These are phyloP conservation scores for Przewalskia tangutica DNA, from an alignment of 257 asterid species.

Conservation along the genomic window DNA sequence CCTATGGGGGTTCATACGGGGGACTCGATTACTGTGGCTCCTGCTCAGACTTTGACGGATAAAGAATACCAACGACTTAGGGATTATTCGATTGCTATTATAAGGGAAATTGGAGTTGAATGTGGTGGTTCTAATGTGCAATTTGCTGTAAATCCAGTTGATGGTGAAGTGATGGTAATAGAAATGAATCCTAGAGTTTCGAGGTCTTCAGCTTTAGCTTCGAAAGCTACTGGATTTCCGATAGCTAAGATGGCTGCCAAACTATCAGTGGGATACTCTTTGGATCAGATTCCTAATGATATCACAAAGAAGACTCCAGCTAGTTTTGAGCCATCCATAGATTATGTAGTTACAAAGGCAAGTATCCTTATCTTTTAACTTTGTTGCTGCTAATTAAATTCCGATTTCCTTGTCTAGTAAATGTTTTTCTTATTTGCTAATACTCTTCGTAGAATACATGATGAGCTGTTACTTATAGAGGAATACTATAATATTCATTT, in stretches of 20 bases:
- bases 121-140: constrained; percentile 98
- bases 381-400: background rate
- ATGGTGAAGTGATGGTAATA: constrained; percentile 96
- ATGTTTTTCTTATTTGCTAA: background rate
- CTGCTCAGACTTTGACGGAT: constrained; percentile 95
- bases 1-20: constrained; percentile 99
- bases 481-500: background rate
- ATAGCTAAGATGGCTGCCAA: constrained; percentile 99
- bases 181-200: constrained; percentile 99
- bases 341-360: constrained; percentile 96
- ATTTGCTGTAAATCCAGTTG: constrained; percentile 86
- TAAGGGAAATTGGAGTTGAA: constrained; percentile 97
- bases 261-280: constrained; percentile 81
- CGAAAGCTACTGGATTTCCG: constrained; percentile 98
- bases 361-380: background rate
- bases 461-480: background rate
- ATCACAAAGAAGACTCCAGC: constrained; percentile 98
- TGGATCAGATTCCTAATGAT: constrained; percentile 98
- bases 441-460: background rate
- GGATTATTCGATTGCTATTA: constrained; percentile 93
- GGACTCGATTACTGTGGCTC: constrained; percentile 97
- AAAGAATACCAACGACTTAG: constrained; percentile 92
- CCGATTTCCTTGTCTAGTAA: background rate
- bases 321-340: constrained; percentile 97
- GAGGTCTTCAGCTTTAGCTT: constrained; percentile 93